Percentiles rank a stretch among this genome's conserved stretches.
Conservation (phyloP, 495 filamentous ascomycete species). For the Xylaria acuta region DNA sequence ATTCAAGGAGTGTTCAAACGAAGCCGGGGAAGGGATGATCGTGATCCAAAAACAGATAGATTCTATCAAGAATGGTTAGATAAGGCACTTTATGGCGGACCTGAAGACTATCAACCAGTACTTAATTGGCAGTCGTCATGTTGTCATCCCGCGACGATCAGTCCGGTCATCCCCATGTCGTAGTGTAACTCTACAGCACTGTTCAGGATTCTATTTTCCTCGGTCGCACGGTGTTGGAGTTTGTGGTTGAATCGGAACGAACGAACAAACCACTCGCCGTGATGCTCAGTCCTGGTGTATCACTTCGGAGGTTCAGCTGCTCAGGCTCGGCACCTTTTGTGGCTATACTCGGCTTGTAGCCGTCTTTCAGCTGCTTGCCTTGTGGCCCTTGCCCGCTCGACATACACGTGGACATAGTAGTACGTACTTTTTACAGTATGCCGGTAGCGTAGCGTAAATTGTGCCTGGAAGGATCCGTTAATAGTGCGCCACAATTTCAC, state of each 20-base stretch:
- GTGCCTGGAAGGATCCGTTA: background rate
- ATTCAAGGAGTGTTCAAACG: background rate
- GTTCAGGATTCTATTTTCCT: background rate
- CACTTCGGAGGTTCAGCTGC: constrained; percentile 5
- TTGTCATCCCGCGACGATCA: constrained; percentile 7
- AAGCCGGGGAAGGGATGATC: constrained; percentile 6
- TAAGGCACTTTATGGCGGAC: background rate
- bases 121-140: constrained; percentile 2
- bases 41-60: background rate
- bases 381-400: background rate
- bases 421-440: background rate
- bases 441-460: background rate
- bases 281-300: background rate
- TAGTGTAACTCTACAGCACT: background rate
- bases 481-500: background rate
- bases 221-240: background rate
- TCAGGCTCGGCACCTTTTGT: background rate
- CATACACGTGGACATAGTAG: background rate
- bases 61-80: constrained; percentile 3
- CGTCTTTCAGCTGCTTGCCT: constrained; percentile 16
- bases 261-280: background rate
- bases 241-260: constrained; percentile 4
- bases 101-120: background rate
- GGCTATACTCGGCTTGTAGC: constrained; percentile 13
- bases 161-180: background rate